Base-by-base conservation (phyloP, 495 filamentous ascomycete species). In the Hypoxylon lenormandii region DNA sequence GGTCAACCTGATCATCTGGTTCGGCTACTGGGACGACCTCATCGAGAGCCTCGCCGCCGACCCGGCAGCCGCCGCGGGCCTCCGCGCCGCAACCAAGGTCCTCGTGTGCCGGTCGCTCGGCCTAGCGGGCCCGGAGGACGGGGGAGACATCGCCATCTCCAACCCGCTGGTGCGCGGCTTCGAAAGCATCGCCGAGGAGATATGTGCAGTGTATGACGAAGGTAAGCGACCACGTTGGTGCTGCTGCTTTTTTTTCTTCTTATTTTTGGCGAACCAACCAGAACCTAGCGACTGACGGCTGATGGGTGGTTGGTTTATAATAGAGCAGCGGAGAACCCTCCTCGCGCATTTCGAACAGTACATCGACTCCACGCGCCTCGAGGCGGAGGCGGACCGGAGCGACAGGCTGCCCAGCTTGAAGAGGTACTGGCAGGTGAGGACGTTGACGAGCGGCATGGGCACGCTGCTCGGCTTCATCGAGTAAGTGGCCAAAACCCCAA, bases 371-470 rank as follows among this genome's bases (percentile, higher is more conserved):
- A 74, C 69, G 1, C 33, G 19, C 5, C 60, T 74, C 10, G 72
- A 74, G 49, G 72, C 69, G 15, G 58, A 74, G 50, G 62, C 58
- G 28, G 69, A 74, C 30, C 52, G 15, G 16, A 70, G 65, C 46
- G 57, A 56, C 5, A 69, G 52, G 10, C 46, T 74, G 2, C 72
- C 72, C 4, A 69, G 42, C 15, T 38, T 74, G 43, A 70, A 70
- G 38, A 69, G 57, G 22, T 74, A 74, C 45, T 74, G 72, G 72
- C 58, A 72, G 45, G 65, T 74, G 10, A 66, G 72, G 26, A 67
- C 63, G 13, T 33, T 74, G 50, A 74, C 72, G 13, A 74, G 72
- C n/a, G 72, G 72, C 6, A 74, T 74, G 69, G 61, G 69, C 6
- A 42, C 54, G 5, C 13, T 74, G 26, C 65, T 74, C 18, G 45